Percentiles rank a stretch among this genome's conserved stretches.
Evolutionary conservation across 495 filamentous ascomycete species (phyloP).

Genomic region (Lichenothelia convexa): DNA sequence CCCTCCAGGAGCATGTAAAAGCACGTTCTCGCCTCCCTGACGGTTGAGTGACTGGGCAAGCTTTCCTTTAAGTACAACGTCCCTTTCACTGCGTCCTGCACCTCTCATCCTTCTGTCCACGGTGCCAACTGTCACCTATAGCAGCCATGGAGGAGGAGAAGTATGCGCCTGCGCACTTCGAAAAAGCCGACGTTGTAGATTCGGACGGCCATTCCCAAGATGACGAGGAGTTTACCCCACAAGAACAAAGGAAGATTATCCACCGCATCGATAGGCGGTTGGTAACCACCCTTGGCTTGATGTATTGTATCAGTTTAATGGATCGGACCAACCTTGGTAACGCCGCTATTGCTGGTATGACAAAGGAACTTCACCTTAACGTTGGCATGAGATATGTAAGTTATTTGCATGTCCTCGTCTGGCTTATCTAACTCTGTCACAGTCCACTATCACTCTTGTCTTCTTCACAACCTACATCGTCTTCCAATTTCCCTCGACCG

Average conservation of each 20-base stretch:
- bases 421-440: background rate
- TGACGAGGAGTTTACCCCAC: background rate
- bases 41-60: too few species aligned
- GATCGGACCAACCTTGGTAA: constrained; percentile 49
- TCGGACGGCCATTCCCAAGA: background rate
- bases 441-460: constrained; percentile 40
- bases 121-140: too few species aligned
- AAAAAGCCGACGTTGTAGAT: too few species aligned
- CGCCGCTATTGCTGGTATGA: constrained; percentile 45
- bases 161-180: too few species aligned
- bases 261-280: constrained; percentile 42
- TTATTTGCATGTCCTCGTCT: constrained; percentile 1
- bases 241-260: constrained; percentile 28
- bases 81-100: too few species aligned
- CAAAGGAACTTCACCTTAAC: constrained; percentile 29
- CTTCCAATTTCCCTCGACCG: constrained; percentile 41
- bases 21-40: too few species aligned
- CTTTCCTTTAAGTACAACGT: too few species aligned
- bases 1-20: too few species aligned
- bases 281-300: constrained; percentile 41
- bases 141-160: too few species aligned
- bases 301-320: constrained; percentile 50
- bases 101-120: too few species aligned
- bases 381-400: constrained; percentile 7
- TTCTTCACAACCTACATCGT: constrained; percentile 51